Base-by-base conservation (phyloP, 495 filamentous ascomycete species). In the Filosporella fistucella region DNA sequence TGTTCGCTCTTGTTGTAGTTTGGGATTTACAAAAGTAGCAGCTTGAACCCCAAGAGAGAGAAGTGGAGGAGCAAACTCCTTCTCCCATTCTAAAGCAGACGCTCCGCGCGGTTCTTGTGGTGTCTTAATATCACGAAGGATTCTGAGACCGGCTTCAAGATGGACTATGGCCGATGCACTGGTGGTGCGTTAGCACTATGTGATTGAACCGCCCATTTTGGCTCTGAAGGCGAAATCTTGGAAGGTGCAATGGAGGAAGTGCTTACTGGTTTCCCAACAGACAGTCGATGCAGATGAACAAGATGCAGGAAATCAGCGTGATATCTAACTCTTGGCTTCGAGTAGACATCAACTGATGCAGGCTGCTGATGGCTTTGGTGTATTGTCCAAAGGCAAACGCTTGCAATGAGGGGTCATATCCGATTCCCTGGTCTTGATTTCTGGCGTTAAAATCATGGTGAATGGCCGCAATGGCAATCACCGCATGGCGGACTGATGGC, bases 401-500 rank as follows among this genome's bases (percentile, higher is more conserved):
- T 26, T 54, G 25, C 12, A 49, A 32, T 2, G 14, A 12, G 5
- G 13, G 8, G 16, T 43, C 17, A 17, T 24, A 9, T 43, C 32
- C 10, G 9, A 24, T 26, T 43, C 23, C 16, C 14, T 26, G 20
- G 12, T 30, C 32, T 18, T 14, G 24, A 16, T 38, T n/a, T n/a
- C n/a, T 34, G 21, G 3, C 28, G 1, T 42, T 28, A 28, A 44
- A 54, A 21, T 47, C 43, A 41, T 57, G 54, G 38, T 66, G 63
- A 18, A 61, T 48, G 22, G 57, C 61, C 32, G 61, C 68, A 8
- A 74, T 58, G 0, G 68, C 63, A 40, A 69, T 62, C 1, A 71
- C 56, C 16, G 68, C 66, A 57, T 69, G 67, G 11, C 67, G 64
- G 21, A 74, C 60, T 2, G 68, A 56, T 14, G 68, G 64, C 34